Conservation (phyloP, 208 protist genomes). For the Tritrichomonas musculus region DNA sequence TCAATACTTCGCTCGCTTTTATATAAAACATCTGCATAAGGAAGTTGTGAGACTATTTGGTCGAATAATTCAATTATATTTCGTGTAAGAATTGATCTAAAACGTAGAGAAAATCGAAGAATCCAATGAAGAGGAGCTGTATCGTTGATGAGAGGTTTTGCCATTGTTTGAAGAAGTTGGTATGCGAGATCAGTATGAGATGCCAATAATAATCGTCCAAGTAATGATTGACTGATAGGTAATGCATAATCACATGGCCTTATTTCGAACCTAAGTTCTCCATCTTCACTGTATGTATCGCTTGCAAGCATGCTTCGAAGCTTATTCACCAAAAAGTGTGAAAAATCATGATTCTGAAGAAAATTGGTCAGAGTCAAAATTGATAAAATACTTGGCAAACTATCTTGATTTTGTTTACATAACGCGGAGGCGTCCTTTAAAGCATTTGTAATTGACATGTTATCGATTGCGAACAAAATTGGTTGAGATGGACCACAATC, state of each 20-base stretch:
- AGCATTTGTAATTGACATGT: background rate
- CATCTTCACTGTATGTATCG: background rate
- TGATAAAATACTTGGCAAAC: background rate
- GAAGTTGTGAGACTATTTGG: background rate
- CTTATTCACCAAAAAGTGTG: background rate
- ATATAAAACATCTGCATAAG: background rate
- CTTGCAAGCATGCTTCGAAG: background rate
- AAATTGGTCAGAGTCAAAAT: background rate
- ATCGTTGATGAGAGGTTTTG: background rate
- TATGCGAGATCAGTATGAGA: background rate
- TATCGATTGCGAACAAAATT: background rate
- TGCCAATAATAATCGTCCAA: background rate
- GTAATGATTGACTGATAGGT: background rate
- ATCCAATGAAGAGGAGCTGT: background rate
- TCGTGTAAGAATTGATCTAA: background rate
- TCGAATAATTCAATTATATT: background rate
- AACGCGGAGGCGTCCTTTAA: background rate
- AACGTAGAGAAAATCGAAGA: background rate
- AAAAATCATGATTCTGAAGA: background rate
- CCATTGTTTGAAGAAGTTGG: background rate
- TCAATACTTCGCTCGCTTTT: background rate
- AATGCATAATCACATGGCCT: background rate
- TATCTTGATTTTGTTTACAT: background rate
- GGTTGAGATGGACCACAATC: background rate
- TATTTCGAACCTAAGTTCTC: background rate